Base-by-base conservation (phyloP, 768 basidiomycete genomes). In the Kwoniella shandongensis region DNA sequence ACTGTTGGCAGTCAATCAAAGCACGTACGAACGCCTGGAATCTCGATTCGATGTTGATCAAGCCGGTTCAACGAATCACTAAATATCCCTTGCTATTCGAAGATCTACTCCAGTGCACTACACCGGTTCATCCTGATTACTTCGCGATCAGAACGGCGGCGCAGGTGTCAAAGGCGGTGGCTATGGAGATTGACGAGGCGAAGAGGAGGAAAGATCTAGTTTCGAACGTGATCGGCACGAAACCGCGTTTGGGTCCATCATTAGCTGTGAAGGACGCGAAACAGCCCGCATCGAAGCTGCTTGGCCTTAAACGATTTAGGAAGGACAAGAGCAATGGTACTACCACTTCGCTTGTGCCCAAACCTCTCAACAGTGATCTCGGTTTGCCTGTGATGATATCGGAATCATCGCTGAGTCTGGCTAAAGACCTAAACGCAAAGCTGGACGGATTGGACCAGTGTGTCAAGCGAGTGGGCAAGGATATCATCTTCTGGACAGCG, bases 181-280 rank as follows among this genome's bases (percentile, higher is more conserved):
- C 80, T 3, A 82, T 83, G 47, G 83, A 85, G 54, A 81, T 88
- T 44, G 77, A 78, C n/a, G 87, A 88, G 65, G 83, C 91, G 23
- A 84, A 82, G 60, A 79, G 82, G 51, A 81, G 91, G 53, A 92
- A 91, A 57, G 88, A 91, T 57, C 87, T 73, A 1, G 77, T 77
- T 2, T 72, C 71, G 11, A 58, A 65, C 20, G 67, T 72, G 20
- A 71, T 76, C 39, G 49, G 44, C 6, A 44, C 39, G 12, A 10
- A 26, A 6, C 30, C 39, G 45, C 49, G 44, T 42, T 44, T 23
- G 29, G 17, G 47, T 11, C 8, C 44, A 25, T 57, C 59, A 20
- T 48, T 35, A 49, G 54, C 54, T 41, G 20, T 38, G 8, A 63
- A 63, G 25, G 63, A 63, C 25, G 42, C 25, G 12, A 63, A 57